phyloP scores from a whole-genome alignment of 441 rosid species.

The Jatropha podagrica region DNA sequence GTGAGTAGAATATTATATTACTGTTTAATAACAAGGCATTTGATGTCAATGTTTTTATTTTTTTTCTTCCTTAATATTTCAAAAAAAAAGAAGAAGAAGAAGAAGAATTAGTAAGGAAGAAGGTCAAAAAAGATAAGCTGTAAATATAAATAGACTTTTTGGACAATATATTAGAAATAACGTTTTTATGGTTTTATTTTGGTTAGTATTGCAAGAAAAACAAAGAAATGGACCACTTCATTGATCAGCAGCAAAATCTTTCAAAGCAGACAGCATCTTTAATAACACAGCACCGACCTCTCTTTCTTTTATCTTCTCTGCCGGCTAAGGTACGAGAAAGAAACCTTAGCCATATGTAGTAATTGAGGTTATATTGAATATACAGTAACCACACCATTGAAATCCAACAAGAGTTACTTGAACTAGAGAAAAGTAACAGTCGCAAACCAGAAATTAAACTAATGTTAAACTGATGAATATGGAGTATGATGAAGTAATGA shows the following conservation, averaged over 20 bases:
- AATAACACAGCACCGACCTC: constrained; percentile 30
- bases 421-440: background rate
- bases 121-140: background rate
- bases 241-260: constrained; percentile 18
- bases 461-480: background rate
- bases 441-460: background rate
- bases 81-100: no score
- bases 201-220: background rate
- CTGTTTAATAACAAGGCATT: no score
- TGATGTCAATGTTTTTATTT: no score
- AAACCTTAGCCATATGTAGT: background rate
- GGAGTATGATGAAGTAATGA: constrained; percentile 11
- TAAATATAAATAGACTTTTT: background rate
- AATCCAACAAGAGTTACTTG: background rate
- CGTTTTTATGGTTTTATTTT: background rate
- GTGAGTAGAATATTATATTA: no score
- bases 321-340: constrained; percentile 34
- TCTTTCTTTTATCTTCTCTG: constrained; percentile 14
- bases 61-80: no score
- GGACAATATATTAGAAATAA: background rate
- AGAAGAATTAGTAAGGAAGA: no score
- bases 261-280: constrained; percentile 21
- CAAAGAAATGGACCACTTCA: constrained; percentile 25
- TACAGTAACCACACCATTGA: background rate
- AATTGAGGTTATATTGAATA: constrained; percentile 12